phyloP scores from a whole-genome alignment of 768 basidiomycete species.

The Auricularia heimuer region DNA sequence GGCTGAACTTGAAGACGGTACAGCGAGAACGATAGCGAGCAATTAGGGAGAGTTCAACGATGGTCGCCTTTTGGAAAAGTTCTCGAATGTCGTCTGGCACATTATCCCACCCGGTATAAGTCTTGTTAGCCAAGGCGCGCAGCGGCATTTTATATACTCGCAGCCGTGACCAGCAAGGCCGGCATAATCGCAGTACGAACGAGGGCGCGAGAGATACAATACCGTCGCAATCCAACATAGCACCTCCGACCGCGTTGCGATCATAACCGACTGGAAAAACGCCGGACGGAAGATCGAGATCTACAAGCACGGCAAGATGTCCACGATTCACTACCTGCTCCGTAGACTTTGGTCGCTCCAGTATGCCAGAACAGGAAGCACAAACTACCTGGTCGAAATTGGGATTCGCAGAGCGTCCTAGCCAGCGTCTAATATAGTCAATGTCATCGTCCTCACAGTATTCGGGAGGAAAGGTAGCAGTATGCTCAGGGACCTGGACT shows the following conservation, averaged over 20 bases:
- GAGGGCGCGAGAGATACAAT: neutral
- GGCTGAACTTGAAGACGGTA: neutral
- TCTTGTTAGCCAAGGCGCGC: neutral
- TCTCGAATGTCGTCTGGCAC: neutral
- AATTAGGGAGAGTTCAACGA: neutral
- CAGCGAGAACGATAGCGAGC: neutral
- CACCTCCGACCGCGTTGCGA: neutral
- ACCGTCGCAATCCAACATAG: neutral
- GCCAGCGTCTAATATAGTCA: no score
- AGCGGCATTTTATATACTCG: neutral
- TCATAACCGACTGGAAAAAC: neutral
- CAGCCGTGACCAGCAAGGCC: neutral
- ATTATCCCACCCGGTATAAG: neutral
- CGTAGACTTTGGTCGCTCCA: no score
- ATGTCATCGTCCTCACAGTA: no score
- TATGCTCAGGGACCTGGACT: no score
- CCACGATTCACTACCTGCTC: no score
- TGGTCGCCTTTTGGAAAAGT: neutral
- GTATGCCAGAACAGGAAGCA: no score
- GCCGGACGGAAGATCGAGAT: neutral
- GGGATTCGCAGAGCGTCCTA: no score
- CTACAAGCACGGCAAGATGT: no score
- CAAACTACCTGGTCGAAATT: no score
- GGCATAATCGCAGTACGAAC: neutral
- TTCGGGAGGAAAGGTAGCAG: no score